These are phyloP conservation scores for Bryum argenteum DNA, from an alignment of 225 moss, liverwort and hornwort species.

Conservation along the genomic window DNA sequence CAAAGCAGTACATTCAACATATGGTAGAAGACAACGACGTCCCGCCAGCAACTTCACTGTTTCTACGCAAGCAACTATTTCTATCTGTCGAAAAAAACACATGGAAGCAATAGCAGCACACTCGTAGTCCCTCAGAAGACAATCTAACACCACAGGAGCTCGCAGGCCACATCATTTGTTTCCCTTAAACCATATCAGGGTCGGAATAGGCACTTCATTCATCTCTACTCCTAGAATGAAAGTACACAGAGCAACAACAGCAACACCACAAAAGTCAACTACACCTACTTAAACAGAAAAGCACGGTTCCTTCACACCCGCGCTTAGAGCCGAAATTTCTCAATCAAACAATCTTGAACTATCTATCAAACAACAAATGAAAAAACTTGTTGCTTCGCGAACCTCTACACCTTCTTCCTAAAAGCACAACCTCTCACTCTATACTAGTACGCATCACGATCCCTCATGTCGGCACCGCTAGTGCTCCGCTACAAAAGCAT, in stretches of 20 bases:
- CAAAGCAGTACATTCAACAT: no score
- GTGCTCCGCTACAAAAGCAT: no score
- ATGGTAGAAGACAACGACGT: no score
- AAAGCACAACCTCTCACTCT: constrained; percentile 1
- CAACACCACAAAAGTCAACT: constrained; percentile 2
- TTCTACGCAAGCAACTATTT: no score
- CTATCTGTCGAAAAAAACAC: no score
- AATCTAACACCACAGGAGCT: no score
- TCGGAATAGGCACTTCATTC: background rate
- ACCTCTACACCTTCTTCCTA: background rate
- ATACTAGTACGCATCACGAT: constrained; percentile 13
- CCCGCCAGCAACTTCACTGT: no score
- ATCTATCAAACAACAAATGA: background rate
- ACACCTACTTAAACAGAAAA: background rate
- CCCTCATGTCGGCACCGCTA: background rate
- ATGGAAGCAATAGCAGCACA: no score
- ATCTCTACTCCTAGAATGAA: background rate
- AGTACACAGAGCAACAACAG: background rate
- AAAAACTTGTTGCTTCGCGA: background rate
- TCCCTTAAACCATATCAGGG: background rate
- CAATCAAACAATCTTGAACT: background rate
- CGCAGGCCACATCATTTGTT: no score
- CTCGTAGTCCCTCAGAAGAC: no score
- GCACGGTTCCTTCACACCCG: background rate
- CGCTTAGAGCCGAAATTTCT: background rate